Evolutionary conservation across 768 basidiomycete species (phyloP).

Genomic region (Candolleomyces aberdarensis): DNA sequence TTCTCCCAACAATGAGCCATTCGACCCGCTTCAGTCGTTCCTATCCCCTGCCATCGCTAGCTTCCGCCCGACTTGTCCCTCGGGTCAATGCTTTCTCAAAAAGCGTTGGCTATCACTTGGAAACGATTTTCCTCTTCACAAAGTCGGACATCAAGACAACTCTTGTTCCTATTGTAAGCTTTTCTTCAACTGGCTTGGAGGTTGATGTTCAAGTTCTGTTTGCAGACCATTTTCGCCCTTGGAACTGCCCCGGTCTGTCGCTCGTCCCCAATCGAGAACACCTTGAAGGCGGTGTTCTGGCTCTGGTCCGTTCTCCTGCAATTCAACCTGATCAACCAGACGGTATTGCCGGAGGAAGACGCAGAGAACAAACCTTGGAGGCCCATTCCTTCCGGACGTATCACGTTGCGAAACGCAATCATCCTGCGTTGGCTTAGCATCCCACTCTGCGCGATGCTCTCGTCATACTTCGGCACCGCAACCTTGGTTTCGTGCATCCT

Average conservation of each 20-base stretch:
- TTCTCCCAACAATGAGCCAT: not conserved
- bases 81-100: not conserved
- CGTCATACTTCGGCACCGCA: slow-evolving; percentile 13
- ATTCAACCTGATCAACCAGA: slow-evolving; percentile 9
- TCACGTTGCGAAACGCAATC: slow-evolving; percentile 18
- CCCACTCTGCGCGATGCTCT: slow-evolving; percentile 21
- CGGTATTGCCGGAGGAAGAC: slow-evolving; percentile 5
- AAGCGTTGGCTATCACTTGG: not conserved
- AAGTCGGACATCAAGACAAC: slow-evolving; percentile 10
- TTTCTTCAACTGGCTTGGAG: not conserved
- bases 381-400: slow-evolving; percentile 33
- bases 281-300: slow-evolving; percentile 5
- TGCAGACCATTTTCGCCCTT: slow-evolving; percentile 7
- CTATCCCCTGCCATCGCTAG: not conserved
- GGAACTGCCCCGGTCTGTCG: slow-evolving; percentile 27
- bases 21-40: not conserved
- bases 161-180: slow-evolving; percentile 8
- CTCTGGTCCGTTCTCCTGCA: slow-evolving; percentile 7
- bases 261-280: slow-evolving; percentile 33
- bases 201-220: not conserved
- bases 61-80: not conserved
- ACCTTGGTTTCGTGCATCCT: slow-evolving; percentile 17
- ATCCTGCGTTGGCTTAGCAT: slow-evolving; percentile 31
- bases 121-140: slow-evolving; percentile 8
- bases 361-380: slow-evolving; percentile 20